A percentile compares a stretch with the other conserved stretches of the same genome.
Evolutionary conservation across 164 flowering plant species (phyloP).

Genomic region (Litsea cubeba): DNA sequence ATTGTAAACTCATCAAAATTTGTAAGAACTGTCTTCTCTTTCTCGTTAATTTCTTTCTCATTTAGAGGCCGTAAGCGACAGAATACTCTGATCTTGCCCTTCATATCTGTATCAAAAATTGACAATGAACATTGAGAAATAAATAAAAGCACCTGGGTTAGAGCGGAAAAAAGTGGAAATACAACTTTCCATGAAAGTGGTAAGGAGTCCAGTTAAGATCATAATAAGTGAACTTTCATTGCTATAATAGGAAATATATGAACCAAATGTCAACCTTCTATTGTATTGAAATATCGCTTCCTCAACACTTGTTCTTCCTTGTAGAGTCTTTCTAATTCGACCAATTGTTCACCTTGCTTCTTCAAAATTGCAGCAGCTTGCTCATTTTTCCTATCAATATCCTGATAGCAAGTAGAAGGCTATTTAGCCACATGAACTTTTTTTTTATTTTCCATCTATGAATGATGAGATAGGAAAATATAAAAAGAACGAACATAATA

Average conservation of each 20-base stretch:
- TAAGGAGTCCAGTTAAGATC: neutral
- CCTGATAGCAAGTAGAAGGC: conserved; percentile 38
- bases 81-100: conserved; percentile 90
- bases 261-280: conserved; percentile 63
- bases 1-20: conserved; percentile 83
- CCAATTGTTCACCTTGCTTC: conserved; percentile 88
- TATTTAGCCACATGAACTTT: neutral
- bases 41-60: conserved; percentile 65
- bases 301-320: conserved; percentile 89
- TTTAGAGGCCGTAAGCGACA: conserved; percentile 84
- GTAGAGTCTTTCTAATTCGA: conserved; percentile 78
- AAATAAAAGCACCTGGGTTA: neutral
- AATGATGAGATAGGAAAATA: neutral
- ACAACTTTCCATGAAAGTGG: neutral
- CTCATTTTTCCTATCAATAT: conserved; percentile 93
- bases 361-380: conserved; percentile 94
- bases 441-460: neutral
- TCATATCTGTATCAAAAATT: conserved; percentile 65
- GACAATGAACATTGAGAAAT: neutral
- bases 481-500: neutral
- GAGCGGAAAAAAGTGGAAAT: neutral
- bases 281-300: conserved; percentile 84
- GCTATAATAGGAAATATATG: neutral
- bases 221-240: neutral
- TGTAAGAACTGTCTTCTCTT: conserved; percentile 46